phyloP scores from a whole-genome alignment of 164 flowering plant species.

The Santalum album region DNA sequence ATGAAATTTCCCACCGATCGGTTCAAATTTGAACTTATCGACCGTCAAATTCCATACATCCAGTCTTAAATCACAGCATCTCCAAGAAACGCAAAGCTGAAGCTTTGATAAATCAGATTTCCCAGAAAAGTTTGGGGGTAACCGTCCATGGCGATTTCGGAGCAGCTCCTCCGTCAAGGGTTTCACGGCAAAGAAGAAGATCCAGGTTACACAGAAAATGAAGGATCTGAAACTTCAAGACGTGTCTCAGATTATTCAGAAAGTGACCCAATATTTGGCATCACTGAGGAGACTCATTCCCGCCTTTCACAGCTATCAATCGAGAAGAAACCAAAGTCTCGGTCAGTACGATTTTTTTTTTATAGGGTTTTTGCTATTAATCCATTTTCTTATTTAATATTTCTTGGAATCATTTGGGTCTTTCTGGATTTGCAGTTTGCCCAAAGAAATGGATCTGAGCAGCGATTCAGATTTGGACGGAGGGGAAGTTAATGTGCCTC shows the following conservation, averaged over 20 bases:
- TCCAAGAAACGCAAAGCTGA: too few relatives aligned
- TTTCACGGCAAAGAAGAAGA: neutral
- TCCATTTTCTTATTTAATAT: neutral
- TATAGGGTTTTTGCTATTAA: neutral
- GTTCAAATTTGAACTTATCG: too few relatives aligned
- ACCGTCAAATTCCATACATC: too few relatives aligned
- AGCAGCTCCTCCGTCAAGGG: neutral
- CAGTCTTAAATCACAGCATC: too few relatives aligned
- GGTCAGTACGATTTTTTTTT: conserved; percentile 17
- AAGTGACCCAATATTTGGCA: conserved; percentile 41
- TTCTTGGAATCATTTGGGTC: conserved; percentile 2
- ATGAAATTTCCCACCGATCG: too few relatives aligned
- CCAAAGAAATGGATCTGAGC: neutral
- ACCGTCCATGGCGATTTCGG: conserved; percentile 7
- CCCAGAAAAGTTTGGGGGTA: too few relatives aligned
- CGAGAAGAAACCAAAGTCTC: conserved; percentile 23
- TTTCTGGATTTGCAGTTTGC: conserved; percentile 11
- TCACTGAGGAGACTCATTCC: conserved; percentile 32
- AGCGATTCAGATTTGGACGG: neutral
- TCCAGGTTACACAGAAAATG: conserved; percentile 8
- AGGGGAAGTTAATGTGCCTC: conserved; percentile 18
- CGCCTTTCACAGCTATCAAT: conserved; percentile 39
- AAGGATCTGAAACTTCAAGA: conserved; percentile 19
- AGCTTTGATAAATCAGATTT: too few relatives aligned
- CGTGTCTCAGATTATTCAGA: conserved; percentile 30